These are phyloP conservation scores for Fusarium longipes DNA, from an alignment of 2,329 filamentous ascomycete species.

Conservation along the genomic window DNA sequence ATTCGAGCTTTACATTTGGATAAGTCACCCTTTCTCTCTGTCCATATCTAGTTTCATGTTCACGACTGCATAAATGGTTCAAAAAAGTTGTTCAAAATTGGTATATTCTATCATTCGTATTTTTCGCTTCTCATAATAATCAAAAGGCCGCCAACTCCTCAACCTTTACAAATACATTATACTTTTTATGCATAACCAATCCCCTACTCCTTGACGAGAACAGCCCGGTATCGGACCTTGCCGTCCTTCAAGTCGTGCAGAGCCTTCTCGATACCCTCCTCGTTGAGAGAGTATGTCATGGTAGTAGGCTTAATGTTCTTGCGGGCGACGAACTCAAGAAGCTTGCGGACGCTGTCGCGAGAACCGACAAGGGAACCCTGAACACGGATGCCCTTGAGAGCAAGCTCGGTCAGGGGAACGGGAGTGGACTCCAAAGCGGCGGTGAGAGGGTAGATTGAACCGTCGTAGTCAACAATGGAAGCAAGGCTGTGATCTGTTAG, in stretches of 20 bases:
- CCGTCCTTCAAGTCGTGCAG: constrained; percentile 51
- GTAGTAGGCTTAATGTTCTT: constrained; percentile 46
- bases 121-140: background rate
- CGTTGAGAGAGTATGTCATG: constrained; percentile 46
- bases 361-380: constrained; percentile 22
- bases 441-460: constrained; percentile 33
- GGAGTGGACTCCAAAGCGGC: constrained; percentile 21
- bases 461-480: constrained; percentile 28
- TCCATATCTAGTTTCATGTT: background rate
- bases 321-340: constrained; percentile 46
- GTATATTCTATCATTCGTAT: constrained; percentile 6
- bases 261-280: constrained; percentile 50
- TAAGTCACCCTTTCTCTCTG: no score
- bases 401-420: constrained; percentile 25
- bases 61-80: no score
- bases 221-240: constrained; percentile 46
- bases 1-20: background rate
- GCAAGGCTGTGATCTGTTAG: constrained; percentile 12
- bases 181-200: background rate
- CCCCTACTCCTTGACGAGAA: constrained; percentile 43
- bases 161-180: background rate
- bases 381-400: constrained; percentile 32
- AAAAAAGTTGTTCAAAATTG: background rate
- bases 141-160: background rate
- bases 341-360: constrained; percentile 33